Conservation (phyloP, 768 basidiomycete genomes). For the Basidioascus undulatus region DNA sequence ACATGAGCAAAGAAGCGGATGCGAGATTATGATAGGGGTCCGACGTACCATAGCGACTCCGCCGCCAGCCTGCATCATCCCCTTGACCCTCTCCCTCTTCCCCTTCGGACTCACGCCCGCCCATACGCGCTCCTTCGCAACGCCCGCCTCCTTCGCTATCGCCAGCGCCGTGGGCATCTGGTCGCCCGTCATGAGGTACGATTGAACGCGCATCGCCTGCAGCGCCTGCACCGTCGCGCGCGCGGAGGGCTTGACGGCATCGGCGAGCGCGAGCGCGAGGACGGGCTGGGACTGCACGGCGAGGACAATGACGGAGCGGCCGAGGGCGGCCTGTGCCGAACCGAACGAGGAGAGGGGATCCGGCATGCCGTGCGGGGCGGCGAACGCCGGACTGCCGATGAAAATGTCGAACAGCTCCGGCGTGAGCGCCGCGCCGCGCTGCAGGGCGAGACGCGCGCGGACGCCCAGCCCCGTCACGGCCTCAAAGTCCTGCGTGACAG, state of each 20-base stretch:
- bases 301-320: constrained; percentile 69
- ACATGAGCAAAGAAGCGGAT: background rate
- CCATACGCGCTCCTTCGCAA: constrained; percentile 57
- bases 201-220: constrained; percentile 70
- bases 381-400: constrained; percentile 53
- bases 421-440: constrained; percentile 5
- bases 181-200: constrained; percentile 87
- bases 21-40: background rate
- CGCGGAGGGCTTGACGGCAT: constrained; percentile 66
- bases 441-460: constrained; percentile 22
- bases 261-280: constrained; percentile 62
- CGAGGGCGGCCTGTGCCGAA: constrained; percentile 38
- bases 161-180: constrained; percentile 61
- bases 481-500: no score
- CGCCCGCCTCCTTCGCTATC: constrained; percentile 74
- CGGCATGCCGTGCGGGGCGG: constrained; percentile 33
- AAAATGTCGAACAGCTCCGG: constrained; percentile 25
- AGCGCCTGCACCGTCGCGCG: constrained; percentile 56
- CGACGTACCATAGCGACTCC: constrained; percentile 70
- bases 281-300: constrained; percentile 42
- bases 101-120: constrained; percentile 87
- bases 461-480: no score
- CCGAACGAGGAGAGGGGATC: constrained; percentile 39
- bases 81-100: constrained; percentile 62
- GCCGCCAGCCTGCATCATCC: constrained; percentile 42